Evolutionary conservation across 2,329 filamentous ascomycete genomes (phyloP).

Genomic region (Colletotrichum sp.): DNA sequence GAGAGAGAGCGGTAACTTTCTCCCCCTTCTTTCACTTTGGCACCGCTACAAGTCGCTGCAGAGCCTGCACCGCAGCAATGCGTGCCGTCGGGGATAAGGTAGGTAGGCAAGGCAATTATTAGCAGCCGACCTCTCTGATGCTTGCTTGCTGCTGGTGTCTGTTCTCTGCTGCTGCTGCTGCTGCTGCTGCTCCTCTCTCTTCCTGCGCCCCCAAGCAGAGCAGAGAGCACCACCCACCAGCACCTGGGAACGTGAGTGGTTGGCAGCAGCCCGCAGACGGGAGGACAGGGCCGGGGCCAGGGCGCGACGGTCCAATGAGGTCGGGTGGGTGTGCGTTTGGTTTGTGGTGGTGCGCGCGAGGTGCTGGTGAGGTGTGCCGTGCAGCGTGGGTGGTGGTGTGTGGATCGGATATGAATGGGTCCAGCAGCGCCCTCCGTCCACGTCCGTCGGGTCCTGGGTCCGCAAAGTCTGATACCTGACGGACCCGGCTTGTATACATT

Average conservation of each 20-base stretch:
- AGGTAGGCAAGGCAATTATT: background rate
- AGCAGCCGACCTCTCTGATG: background rate
- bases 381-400: background rate
- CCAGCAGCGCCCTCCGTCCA: background rate
- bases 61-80: background rate
- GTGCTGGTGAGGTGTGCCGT: background rate
- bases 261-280: background rate
- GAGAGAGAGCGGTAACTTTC: conserved; percentile 3
- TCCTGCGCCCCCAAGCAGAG: background rate
- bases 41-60: background rate
- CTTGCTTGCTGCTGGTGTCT: background rate
- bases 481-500: background rate
- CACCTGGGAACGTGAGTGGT: background rate
- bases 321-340: background rate
- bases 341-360: background rate
- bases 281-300: background rate
- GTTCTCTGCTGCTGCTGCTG: background rate
- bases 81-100: background rate
- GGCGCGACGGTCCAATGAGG: background rate
- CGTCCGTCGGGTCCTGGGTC: background rate
- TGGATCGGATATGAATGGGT: conserved; percentile 8
- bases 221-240: background rate
- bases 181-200: background rate
- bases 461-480: background rate
- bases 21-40: background rate